Evolutionary conservation across 2,329 filamentous ascomycete species (phyloP).

Genomic region (Verticillium longisporum): DNA sequence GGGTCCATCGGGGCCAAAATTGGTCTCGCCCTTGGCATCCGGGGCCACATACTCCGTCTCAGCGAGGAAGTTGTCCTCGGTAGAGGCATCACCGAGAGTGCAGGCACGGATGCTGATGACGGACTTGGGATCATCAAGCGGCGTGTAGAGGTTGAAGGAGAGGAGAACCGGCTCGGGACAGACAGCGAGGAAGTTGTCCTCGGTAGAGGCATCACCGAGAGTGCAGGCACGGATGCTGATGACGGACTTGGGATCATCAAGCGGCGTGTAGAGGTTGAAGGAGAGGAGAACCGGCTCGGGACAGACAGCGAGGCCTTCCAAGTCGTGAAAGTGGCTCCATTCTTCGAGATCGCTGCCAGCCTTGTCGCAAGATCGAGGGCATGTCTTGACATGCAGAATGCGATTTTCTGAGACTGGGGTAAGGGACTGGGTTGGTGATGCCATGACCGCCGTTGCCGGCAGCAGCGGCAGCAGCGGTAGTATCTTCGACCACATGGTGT

Average conservation of each 20-base stretch:
- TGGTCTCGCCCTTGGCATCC: slow-evolving; percentile 3
- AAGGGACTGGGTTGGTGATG: no score
- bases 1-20: neutral
- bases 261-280: slow-evolving; percentile 4
- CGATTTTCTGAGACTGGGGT: no score
- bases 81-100: slow-evolving; percentile 3
- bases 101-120: slow-evolving; percentile 5
- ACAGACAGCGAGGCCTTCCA: slow-evolving; percentile 2
- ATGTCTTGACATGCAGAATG: neutral
- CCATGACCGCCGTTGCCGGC: no score
- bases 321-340: neutral
- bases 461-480: no score
- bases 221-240: slow-evolving; percentile 6
- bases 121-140: neutral
- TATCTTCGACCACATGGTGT: no score
- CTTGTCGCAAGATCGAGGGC: neutral
- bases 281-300: slow-evolving; percentile 2
- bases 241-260: neutral
- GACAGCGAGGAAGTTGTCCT: slow-evolving; percentile 1
- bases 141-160: slow-evolving; percentile 4
- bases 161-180: slow-evolving; percentile 4
- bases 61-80: slow-evolving; percentile 1
- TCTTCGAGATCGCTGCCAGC: neutral
- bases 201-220: slow-evolving; percentile 1
- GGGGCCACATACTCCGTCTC: slow-evolving; percentile 1